Evolutionary conservation across 148 eudicot species (phyloP), one percentile per base, ranked within the genome.

Genomic region (Camellia granthamiana): DNA sequence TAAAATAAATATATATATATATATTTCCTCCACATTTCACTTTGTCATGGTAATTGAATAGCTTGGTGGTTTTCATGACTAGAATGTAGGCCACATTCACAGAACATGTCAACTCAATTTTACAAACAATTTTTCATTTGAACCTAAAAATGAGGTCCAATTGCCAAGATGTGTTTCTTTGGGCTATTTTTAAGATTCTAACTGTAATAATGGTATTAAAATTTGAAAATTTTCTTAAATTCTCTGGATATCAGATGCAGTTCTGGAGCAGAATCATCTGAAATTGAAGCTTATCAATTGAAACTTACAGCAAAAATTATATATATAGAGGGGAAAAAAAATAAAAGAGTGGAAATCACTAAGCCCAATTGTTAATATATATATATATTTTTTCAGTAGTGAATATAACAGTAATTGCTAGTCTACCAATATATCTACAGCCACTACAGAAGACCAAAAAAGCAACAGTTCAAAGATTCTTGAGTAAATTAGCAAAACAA

Each of bases 391-490:
- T 1, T 15, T 66, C 43, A 38, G 12, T 16, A 42, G 13, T 23
- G 49, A 42, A 3, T 7, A 42, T 69, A 68, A 14, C 19, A 43
- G 51, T 14, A 19, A 65, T 42, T 68, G 44, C 14, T 4, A 30
- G 38, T 30, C 38, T 11, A 69, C 5, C 10, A 0, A 69, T 43
- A 46, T 43, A 46, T 43, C 74, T 16, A 47, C 47, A 71, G 13
- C 44, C 61, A 73, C 55, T 46, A 71, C 41, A 71, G 58, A 16
- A 71, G 14, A 41, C 10, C 9, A 73, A 30, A 46, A 72, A 58
- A 6, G 6, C 76, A 72, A 72, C 67, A 71, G 38, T 49, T 23
- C 19, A 59, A 70, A 44, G 70, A 79, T 79, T 55, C 70, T 72
- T 63, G 63, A 47, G 52, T 4, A 80, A 80, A 62, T 30, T 69